These are phyloP conservation scores for Inonotus hispidus DNA, from an alignment of 1,284 basidiomycete genomes.

Conservation along the genomic window DNA sequence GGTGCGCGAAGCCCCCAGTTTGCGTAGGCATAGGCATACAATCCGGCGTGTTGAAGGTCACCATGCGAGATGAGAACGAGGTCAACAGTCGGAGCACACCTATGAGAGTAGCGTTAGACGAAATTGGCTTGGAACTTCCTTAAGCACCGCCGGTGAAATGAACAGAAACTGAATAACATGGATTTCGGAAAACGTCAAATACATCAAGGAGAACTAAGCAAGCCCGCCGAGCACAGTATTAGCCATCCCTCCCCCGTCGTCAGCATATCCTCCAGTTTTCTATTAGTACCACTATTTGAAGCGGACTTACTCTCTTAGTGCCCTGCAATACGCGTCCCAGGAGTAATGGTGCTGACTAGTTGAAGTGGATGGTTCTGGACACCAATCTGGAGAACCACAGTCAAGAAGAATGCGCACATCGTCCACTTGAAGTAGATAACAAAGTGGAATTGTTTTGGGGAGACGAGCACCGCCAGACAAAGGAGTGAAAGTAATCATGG, in stretches of 20 bases:
- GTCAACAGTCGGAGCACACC: slow-evolving; percentile 70
- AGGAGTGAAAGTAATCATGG: slow-evolving; percentile 94
- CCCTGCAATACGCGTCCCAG: slow-evolving; percentile 61
- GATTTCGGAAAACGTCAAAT: background rate
- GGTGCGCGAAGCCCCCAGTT: slow-evolving; percentile 87
- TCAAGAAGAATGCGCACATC: slow-evolving; percentile 92
- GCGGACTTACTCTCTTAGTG: slow-evolving; percentile 47
- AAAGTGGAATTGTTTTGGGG: slow-evolving; percentile 58
- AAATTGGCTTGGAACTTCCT: background rate
- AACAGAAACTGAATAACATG: background rate
- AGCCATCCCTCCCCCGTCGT: too few species aligned
- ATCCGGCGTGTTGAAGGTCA: slow-evolving; percentile 80
- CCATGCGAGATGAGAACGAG: slow-evolving; percentile 92
- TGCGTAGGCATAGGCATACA: slow-evolving; percentile 88
- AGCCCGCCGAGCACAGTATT: too few species aligned
- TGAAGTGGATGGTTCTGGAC: slow-evolving; percentile 46
- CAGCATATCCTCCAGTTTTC: too few species aligned
- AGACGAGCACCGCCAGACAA: slow-evolving; percentile 78
- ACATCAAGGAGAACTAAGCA: background rate
- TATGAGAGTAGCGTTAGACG: slow-evolving; percentile 29
- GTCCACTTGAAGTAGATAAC: slow-evolving; percentile 91
- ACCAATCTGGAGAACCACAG: slow-evolving; percentile 89
- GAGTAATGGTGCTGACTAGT: slow-evolving; percentile 29
- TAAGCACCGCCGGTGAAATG: background rate
- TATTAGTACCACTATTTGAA: background rate